Evolutionary conservation across 768 basidiomycete genomes (phyloP).

Genomic region (Auricularia sp.): DNA sequence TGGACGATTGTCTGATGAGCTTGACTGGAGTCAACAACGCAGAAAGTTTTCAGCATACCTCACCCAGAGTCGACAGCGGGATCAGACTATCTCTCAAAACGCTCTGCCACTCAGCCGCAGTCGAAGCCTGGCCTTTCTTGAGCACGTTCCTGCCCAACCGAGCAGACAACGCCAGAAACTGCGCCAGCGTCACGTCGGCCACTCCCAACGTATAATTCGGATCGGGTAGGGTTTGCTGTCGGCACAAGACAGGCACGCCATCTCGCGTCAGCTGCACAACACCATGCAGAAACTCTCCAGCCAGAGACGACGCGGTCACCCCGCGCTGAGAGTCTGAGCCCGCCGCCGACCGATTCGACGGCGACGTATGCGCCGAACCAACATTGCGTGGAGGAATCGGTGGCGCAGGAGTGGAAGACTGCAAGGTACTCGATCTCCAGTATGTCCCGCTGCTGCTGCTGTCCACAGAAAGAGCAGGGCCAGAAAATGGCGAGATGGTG

Average conservation of each 20-base stretch:
- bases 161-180: conserved; percentile 61
- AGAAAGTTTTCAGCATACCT: conserved; percentile 14
- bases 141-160: conserved; percentile 34
- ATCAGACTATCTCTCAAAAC: conserved; percentile 34
- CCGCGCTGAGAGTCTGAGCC: conserved; percentile 37
- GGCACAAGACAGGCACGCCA: conserved; percentile 75
- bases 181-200: conserved; percentile 69
- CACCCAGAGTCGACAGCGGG: conserved; percentile 70
- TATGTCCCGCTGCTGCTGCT: conserved; percentile 96
- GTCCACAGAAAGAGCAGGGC: conserved; percentile 86
- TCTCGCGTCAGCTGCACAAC: conserved; percentile 90
- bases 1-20: conserved; percentile 16
- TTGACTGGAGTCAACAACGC: neutral
- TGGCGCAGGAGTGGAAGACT: conserved; percentile 25
- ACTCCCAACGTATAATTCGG: conserved; percentile 66
- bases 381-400: conserved; percentile 19
- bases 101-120: conserved; percentile 26
- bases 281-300: conserved; percentile 78
- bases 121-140: conserved; percentile 1
- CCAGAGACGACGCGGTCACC: conserved; percentile 80
- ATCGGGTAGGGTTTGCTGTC: conserved; percentile 64
- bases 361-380: conserved; percentile 58
- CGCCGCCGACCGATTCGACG: conserved; percentile 47
- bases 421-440: conserved; percentile 79
- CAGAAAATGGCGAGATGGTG: conserved; percentile 80